Base-by-base conservation (phyloP, 352 stramenopile species). In the Globisporangium megalacanthum region DNA sequence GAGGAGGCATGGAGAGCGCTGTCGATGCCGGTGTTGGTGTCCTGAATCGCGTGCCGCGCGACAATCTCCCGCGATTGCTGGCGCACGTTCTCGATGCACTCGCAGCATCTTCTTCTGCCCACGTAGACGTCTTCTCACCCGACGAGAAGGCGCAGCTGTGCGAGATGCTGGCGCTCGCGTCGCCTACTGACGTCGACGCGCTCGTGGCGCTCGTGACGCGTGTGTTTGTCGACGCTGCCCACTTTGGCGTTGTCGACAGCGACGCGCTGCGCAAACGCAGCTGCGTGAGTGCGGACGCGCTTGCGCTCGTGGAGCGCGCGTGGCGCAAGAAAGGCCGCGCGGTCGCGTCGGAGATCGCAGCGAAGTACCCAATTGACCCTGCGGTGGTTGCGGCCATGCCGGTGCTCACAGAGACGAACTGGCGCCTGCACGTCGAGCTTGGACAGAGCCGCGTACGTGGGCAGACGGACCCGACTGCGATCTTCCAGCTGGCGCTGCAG, bases 291-390 rank as follows among this genome's bases (percentile, higher is more conserved):
- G 44, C 63, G 1, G 58, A 67, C 5, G 75, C 80, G 20, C 55
- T 69, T 15, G 44, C 52, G 31, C 45, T 63, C 2, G 25, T 87
- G 14, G 75, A 86, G 42, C 79, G 83, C 59, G 55, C 68, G 46
- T 89, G 79, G 79, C 74, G 67, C 45, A 87, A 89, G 65, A 86
- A 83, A 60, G 72, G 77, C 13, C 50, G 51, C 6, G 29, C 29
- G 0, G 25, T 58, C 2, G 44, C 49, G 7, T 33, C 52, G 20
- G 41, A 62, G 49, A 54, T 75, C 25, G 42, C 52, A 8, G 19
- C 37, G 6, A 56, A 37, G n/a, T 41, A 61, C 22, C 57, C 61
- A 10, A 36, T 72, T 2, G 49, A 67, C 5, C 10, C 31, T 35
- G 36, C 55, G 14, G n/a, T 14, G 4, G 15, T 33, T 15, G 37